Base-by-base conservation (phyloP, 2,329 filamentous ascomycete genomes). In the Talaromyces verruculosus region DNA sequence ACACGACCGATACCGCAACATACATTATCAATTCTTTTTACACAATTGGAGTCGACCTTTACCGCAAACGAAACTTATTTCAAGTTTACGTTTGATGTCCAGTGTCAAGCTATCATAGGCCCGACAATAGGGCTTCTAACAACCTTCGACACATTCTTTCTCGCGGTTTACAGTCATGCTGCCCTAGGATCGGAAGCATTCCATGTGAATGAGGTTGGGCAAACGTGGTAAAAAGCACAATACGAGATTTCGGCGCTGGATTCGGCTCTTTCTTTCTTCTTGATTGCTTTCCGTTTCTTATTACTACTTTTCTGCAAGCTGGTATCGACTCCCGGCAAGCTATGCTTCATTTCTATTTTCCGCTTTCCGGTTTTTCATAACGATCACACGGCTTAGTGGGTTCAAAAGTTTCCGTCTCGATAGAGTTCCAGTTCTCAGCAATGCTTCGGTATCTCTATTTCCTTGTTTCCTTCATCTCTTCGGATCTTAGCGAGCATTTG, bases 331-430 rank as follows among this genome's bases (percentile, higher is more conserved):
- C 30, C 59, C 41, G 11, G 59, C 19, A 25, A 47, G n/a, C 55
- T 58, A 35, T 66, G 51, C 30, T 72, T 70, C 72, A 73, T 55
- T 66, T 64, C 61, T 59, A 51, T 53, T 30, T 49, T 53, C 61
- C 65, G 22, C 35, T 58, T 49, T 37, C 33, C 60, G 53, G 43
- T 57, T 69, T 73, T 70, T 69, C 73, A 72, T 68, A 71, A 72
- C 72, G 71, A 70, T 72, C 71, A 66, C 67, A 69, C 70, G 69
- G 71, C 71, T 69, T 68, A 65, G 70, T 69, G 71, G 72, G 70
- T 70, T 70, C 68, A 72, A 71, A 73, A 73, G 69, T 71, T 69
- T 68, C 69, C 70, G 71, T 72, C 73, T 71, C 71, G 70, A 78
- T 78, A 78, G 76, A 78, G 65, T 67, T 70, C 68, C 68, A 67